Conservation (phyloP, 805 yeast species). For the Kodamaea jinghongensis region DNA sequence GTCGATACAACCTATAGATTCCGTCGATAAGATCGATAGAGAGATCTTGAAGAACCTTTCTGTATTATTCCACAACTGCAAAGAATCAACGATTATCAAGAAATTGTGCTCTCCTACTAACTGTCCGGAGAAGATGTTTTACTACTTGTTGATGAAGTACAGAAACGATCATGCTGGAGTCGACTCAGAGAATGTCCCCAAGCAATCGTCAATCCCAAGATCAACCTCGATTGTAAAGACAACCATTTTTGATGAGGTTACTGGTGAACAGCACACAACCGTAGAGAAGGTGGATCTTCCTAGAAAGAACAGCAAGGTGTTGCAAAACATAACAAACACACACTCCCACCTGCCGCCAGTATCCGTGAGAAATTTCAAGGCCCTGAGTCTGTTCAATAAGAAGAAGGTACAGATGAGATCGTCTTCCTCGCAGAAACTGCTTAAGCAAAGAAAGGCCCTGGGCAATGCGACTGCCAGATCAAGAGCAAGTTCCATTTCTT, state of each 20-base stretch:
- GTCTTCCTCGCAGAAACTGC: neutral
- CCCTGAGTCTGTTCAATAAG: slow-evolving; percentile 38
- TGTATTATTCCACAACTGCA: slow-evolving; percentile 79
- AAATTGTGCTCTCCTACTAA: slow-evolving; percentile 55
- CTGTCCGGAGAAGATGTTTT: slow-evolving; percentile 77
- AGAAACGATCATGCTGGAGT: slow-evolving; percentile 57
- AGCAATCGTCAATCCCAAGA: slow-evolving; percentile 26
- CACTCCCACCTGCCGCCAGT: slow-evolving; percentile 14
- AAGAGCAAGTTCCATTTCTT: slow-evolving; percentile 11
- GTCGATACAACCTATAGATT: slow-evolving; percentile 32
- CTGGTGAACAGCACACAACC: slow-evolving; percentile 16
- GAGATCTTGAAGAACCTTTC: slow-evolving; percentile 75
- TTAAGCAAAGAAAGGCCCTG: too few relatives aligned
- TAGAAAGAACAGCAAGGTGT: slow-evolving; percentile 17
- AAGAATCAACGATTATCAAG: slow-evolving; percentile 48
- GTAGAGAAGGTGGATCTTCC: slow-evolving; percentile 22
- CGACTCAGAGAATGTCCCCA: slow-evolving; percentile 19
- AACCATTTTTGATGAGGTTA: slow-evolving; percentile 29
- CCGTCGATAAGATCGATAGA: slow-evolving; percentile 56
- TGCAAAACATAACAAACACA: slow-evolving; percentile 35
- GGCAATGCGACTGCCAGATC: slow-evolving; percentile 7
- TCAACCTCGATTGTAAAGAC: slow-evolving; percentile 42
- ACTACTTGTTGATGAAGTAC: slow-evolving; percentile 70
- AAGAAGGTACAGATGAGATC: slow-evolving; percentile 20
- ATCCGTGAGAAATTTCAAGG: slow-evolving; percentile 27